phyloP scores from a whole-genome alignment of 2,329 filamentous ascomycete genomes.

The Dryadomyces quercivorus region DNA sequence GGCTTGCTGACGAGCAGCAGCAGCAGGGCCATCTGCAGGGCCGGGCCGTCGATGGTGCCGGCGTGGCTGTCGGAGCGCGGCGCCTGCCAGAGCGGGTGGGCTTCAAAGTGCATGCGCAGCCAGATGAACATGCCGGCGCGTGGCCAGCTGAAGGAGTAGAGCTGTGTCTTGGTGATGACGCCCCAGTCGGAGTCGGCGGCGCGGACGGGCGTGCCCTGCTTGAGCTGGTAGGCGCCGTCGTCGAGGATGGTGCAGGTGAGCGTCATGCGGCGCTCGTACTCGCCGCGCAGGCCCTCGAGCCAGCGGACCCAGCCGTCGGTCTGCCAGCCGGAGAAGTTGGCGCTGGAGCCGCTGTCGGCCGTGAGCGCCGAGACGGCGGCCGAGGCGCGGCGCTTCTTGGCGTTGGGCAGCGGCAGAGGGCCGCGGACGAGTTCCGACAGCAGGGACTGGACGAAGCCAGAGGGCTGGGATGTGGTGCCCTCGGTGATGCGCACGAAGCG shows the following conservation, averaged over 20 bases:
- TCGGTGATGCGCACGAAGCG: constrained; percentile 59
- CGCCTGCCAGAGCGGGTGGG: constrained; percentile 53
- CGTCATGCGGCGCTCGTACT: constrained; percentile 77
- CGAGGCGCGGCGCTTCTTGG: neutral
- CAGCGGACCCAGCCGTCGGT: constrained; percentile 81
- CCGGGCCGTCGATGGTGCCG: constrained; percentile 34
- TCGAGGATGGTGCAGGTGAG: constrained; percentile 66
- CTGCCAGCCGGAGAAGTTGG: constrained; percentile 51
- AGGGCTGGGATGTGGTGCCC: constrained; percentile 68
- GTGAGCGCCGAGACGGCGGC: no score
- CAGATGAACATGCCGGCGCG: constrained; percentile 89
- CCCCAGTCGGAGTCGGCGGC: constrained; percentile 50
- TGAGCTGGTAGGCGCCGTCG: constrained; percentile 51
- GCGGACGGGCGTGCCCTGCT: constrained; percentile 40
- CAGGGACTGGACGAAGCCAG: constrained; percentile 79
- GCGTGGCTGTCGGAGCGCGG: constrained; percentile 13
- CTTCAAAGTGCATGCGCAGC: constrained; percentile 59
- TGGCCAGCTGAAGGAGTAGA: constrained; percentile 70
- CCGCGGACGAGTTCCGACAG: constrained; percentile 68
- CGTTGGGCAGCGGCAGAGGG: constrained; percentile 35
- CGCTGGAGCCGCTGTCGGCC: neutral
- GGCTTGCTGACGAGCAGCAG: constrained; percentile 57
- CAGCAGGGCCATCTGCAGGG: constrained; percentile 56
- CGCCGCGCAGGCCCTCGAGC: constrained; percentile 72
- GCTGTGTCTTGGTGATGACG: constrained; percentile 58